Evolutionary conservation across 2,329 filamentous ascomycete genomes (phyloP), one percentile per base, ranked within the genome.

Genomic region (Penicillium brasilianum): DNA sequence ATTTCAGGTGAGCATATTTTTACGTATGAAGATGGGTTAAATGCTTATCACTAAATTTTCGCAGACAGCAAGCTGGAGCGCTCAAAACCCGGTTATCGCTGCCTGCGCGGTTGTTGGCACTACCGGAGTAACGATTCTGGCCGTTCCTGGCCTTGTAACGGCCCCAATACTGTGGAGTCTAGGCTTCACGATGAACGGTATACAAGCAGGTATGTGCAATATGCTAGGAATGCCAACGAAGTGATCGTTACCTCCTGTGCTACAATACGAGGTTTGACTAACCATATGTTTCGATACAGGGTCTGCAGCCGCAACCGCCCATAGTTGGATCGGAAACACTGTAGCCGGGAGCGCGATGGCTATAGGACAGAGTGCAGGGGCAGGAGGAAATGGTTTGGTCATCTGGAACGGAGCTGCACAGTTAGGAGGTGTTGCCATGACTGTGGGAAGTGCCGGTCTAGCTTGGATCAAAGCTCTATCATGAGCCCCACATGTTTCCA

Each of bases 291-390:
- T 13, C 16, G 49, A 34, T 32, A 57, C 20, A 63, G 60, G 58
- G 3, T 60, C 58, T 11, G 6, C 30, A 11, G 60, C 60, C 3
- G 63, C 63, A 20, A 48, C 18, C 25, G 39, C 51, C 7, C 60
- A 63, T 14, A 57, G 60, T 52, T 56, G 13, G 11, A 44, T 63
- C 20, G 63, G 63, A 9, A 63, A 65, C 32, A 43, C 61, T 48
- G 63, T 37, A 6, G 25, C 60, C 4, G 55, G 55, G 6, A 59
- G 58, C 43, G 46, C 20, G 16, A 54, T 65, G 37, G 55, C 60
- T 6, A n/a, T 22, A n/a, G 18, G 28, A 14, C 63, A 65, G 58
- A 63, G 63, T 46, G 63, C 63, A 16, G 63, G 60, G 2, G 49
- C 63, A n/a, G 58, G 55, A 18, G 60, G 63, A 4, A 13, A 30